Base-by-base conservation (phyloP, 2,329 filamentous ascomycete genomes). In the Incumbomyces delicatus region DNA sequence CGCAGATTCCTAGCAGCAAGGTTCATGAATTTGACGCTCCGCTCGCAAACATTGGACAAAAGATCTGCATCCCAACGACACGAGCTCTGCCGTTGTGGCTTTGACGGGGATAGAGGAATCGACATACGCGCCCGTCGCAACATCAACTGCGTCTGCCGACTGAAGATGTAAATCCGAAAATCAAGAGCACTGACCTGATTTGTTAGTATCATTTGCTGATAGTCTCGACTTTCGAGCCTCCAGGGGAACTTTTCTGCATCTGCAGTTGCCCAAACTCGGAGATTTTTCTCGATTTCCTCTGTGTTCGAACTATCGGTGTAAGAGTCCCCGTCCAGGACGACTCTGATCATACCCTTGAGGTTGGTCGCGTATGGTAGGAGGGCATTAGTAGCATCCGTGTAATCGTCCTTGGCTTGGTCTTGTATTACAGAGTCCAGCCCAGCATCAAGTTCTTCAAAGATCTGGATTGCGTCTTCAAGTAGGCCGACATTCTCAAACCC, bases 171-270 rank as follows among this genome's bases (percentile, higher is more conserved):
- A 56, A 85, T 87, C 41, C 87, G 77, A 62, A 98, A 96, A 63
- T 98, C 92, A 60, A 96, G 95, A 2, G 95, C 74, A 0, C 92
- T 98, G 31, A 98, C 94, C 54, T 95, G 86, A 67, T 94, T 98
- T 12, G 86, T 83, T 33, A 98, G 72, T 41, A 98, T 98, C 58
- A 94, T 79, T 48, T 94, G 87, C 43, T 90, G 80, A 61, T 96
- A 98, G 1, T 85, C 77, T 63, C 95, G 95, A 57, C 70, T 74
- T 52, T 79, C 80, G 1, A 75, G 73, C 8, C 67, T 61, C n/a
- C 72, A 62, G 14, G 68, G 68, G 4, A 58, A 54, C 12, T 60
- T 55, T 5, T 62, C 20, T 11, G 47, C 8, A 35, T 51, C 49
- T 22, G 51, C 44, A 46, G 55, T 42, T 55, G 27, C 49, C 35